phyloP scores from a whole-genome alignment of 1,284 basidiomycete genomes.

The Takashimella koratensis region DNA sequence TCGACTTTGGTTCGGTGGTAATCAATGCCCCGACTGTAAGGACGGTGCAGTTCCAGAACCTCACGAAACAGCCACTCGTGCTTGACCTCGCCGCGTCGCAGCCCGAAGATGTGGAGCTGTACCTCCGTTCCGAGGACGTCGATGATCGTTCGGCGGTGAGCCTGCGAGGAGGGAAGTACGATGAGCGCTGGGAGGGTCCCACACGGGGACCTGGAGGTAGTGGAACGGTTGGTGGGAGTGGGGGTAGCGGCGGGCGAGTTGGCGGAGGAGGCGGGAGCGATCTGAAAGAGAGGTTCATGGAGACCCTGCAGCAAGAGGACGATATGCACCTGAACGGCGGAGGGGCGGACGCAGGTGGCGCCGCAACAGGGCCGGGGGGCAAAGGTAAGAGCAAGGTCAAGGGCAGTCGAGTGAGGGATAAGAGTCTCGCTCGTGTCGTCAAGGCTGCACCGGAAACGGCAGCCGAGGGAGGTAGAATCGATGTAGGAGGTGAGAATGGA shows the following conservation, averaged over 20 bases:
- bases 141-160: neutral
- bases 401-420: conserved; percentile 4
- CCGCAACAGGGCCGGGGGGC: conserved; percentile 15
- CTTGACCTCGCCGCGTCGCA: conserved; percentile 53
- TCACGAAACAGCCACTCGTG: conserved; percentile 39
- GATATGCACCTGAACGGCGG: conserved; percentile 29
- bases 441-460: too few relatives aligned
- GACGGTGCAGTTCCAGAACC: conserved; percentile 52
- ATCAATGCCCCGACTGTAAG: conserved; percentile 52
- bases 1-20: conserved; percentile 54
- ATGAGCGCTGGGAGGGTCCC: neutral
- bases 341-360: neutral
- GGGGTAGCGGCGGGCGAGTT: neutral
- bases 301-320: conserved; percentile 45
- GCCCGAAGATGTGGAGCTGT: conserved; percentile 53
- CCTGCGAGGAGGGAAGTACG: neutral
- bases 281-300: conserved; percentile 52
- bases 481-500: neutral
- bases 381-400: conserved; percentile 11
- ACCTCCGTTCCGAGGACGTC: conserved; percentile 21
- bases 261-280: conserved; percentile 13
- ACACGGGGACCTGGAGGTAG: neutral
- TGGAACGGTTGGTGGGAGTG: neutral
- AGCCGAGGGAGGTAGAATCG: neutral
- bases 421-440: conserved; percentile 5